These are phyloP conservation scores for Saposhnikovia divaricata DNA, from an alignment of 129 eudicot species.

Conservation along the genomic window DNA sequence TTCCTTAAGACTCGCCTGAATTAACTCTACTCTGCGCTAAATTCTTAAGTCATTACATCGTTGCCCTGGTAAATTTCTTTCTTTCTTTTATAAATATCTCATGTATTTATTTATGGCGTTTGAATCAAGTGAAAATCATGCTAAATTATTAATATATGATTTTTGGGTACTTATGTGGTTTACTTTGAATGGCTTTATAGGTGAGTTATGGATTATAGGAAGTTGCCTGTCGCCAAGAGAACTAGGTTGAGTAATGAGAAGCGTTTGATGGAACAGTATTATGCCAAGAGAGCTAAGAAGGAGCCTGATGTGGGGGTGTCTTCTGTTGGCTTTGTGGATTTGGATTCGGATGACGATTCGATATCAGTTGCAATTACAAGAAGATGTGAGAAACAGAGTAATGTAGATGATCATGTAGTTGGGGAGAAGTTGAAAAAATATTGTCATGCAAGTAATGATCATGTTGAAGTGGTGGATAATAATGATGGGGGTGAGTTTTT, in stretches of 20 bases:
- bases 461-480: background rate
- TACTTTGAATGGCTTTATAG: background rate
- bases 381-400: background rate
- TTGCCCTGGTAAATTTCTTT: background rate
- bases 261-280: background rate
- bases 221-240: background rate
- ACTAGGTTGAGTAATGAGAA: background rate
- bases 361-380: background rate
- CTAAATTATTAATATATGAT: too few species aligned
- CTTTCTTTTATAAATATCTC: too few species aligned
- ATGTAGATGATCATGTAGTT: background rate
- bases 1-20: background rate
- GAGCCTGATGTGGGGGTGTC: background rate
- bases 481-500: too few species aligned
- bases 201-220: background rate
- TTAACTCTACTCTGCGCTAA: background rate
- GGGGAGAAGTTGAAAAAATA: background rate
- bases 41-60: background rate
- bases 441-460: background rate
- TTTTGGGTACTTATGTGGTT: too few species aligned
- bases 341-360: background rate
- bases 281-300: background rate
- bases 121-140: background rate
- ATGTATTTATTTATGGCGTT: background rate
- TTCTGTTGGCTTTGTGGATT: background rate